A percentile compares a stretch with the other conserved stretches of the same genome.
Evolutionary conservation across 495 filamentous ascomycete genomes (phyloP).

Genomic region (Neurospora cerealis): DNA sequence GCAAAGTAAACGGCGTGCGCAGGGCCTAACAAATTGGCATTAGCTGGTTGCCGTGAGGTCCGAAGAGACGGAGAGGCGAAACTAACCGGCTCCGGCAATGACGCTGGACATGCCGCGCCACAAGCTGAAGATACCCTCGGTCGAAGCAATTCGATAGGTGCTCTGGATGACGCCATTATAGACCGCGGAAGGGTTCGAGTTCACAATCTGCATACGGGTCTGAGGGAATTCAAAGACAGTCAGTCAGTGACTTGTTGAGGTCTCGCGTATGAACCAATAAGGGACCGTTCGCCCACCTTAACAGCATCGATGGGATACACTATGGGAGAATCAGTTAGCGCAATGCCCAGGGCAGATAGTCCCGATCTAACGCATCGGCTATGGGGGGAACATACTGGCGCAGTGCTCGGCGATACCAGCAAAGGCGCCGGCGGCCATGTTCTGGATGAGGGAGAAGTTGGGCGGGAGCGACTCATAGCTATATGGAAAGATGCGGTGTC

Average conservation of each 20-base stretch:
- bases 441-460: conserved; percentile 52
- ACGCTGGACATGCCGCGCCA: conserved; percentile 98
- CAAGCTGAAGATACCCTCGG: conserved; percentile 80
- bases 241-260: conserved; percentile 8
- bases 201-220: conserved; percentile 97
- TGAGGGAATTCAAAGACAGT: conserved; percentile 28
- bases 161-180: conserved; percentile 90
- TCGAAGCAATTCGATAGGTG: conserved; percentile 78
- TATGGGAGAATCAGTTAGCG: conserved; percentile 52
- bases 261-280: neutral
- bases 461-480: conserved; percentile 52
- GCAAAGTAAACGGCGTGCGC: conserved; percentile 98
- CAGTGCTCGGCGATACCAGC: conserved; percentile 69
- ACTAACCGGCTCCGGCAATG: conserved; percentile 82
- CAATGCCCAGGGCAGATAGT: neutral
- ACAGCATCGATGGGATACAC: conserved; percentile 98
- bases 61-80: neutral
- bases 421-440: conserved; percentile 92
- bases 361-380: neutral
- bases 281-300: conserved; percentile 56
- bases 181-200: conserved; percentile 71
- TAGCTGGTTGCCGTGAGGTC: conserved; percentile 8
- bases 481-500: neutral
- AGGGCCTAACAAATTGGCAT: conserved; percentile 51
- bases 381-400: conserved; percentile 43